Conservation (phyloP, 306 rosid species). For the Malus fusca region DNA sequence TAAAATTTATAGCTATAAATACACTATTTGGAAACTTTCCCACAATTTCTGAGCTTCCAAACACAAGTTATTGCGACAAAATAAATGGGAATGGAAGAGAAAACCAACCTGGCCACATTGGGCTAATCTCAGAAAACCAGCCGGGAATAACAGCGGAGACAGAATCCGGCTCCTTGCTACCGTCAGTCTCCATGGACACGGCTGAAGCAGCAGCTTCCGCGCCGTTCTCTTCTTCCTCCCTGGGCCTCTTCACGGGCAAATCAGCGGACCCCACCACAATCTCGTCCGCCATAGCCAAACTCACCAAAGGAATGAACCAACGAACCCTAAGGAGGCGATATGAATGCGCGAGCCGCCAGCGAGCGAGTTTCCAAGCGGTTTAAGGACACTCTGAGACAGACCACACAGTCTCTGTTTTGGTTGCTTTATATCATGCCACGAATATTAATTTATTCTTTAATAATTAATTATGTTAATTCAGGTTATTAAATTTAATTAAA, state of each 20-base stretch:
- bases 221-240: constrained; percentile 54
- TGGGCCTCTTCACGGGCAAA: constrained; percentile 53
- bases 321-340: background rate
- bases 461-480: background rate
- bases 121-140: constrained; percentile 98
- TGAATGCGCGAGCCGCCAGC: background rate
- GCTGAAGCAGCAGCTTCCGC: constrained; percentile 24
- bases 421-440: constrained; percentile 12
- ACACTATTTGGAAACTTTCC: background rate
- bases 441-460: background rate
- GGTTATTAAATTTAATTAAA: background rate
- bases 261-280: constrained; percentile 24
- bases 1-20: background rate
- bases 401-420: constrained; percentile 8
- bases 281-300: constrained; percentile 48
- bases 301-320: background rate
- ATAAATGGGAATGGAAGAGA: background rate
- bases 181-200: constrained; percentile 35
- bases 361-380: background rate
- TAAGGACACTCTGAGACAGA: background rate
- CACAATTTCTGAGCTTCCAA: constrained; percentile 5
- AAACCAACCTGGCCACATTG: constrained; percentile 98
- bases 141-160: constrained; percentile 77
- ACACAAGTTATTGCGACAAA: background rate
- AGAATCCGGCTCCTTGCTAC: constrained; percentile 22